These are phyloP conservation scores for Tuctoria greenei DNA, from an alignment of 176 grass and related monocot species.

Conservation along the genomic window DNA sequence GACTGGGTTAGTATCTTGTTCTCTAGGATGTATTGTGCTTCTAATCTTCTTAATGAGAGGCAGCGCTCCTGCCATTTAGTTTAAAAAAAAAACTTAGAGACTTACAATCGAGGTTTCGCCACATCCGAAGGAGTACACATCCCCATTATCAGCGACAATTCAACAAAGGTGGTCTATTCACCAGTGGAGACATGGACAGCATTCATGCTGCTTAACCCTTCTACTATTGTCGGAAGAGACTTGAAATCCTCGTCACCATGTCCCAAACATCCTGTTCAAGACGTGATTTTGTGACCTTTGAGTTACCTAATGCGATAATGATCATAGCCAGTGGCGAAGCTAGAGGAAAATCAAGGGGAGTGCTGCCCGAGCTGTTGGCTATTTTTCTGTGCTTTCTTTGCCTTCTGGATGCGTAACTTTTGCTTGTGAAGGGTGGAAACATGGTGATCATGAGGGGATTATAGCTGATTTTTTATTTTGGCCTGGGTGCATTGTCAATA, in stretches of 20 bases:
- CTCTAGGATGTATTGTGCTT: too few species aligned
- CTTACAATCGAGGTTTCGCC: slow-evolving; percentile 40
- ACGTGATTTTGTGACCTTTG: slow-evolving; percentile 1
- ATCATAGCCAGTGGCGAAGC: neutral
- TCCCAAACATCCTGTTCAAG: slow-evolving; percentile 56
- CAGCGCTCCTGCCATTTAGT: too few species aligned
- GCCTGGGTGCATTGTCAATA: too few species aligned
- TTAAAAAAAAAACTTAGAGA: slow-evolving; percentile 59
- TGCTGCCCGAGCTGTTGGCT: too few species aligned
- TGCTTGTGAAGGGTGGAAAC: too few species aligned
- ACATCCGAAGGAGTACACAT: slow-evolving; percentile 62
- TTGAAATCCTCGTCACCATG: slow-evolving; percentile 63
- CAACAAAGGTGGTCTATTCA: slow-evolving; percentile 65
- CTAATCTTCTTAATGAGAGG: too few species aligned
- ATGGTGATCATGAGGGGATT: too few species aligned
- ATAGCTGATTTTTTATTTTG: too few species aligned
- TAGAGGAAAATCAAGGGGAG: too few species aligned
- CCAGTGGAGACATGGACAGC: slow-evolving; percentile 63
- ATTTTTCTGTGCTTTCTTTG: too few species aligned
- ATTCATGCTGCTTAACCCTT: slow-evolving; percentile 48
- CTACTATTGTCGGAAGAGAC: slow-evolving; percentile 49
- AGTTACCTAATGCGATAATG: neutral
- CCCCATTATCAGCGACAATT: slow-evolving; percentile 48
- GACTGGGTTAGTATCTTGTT: too few species aligned
- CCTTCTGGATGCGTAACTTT: too few species aligned